Evolutionary conservation across 805 yeast species (phyloP), one percentile per base, ranked within the genome.

Genomic region (Yamadazyma scolyti): DNA sequence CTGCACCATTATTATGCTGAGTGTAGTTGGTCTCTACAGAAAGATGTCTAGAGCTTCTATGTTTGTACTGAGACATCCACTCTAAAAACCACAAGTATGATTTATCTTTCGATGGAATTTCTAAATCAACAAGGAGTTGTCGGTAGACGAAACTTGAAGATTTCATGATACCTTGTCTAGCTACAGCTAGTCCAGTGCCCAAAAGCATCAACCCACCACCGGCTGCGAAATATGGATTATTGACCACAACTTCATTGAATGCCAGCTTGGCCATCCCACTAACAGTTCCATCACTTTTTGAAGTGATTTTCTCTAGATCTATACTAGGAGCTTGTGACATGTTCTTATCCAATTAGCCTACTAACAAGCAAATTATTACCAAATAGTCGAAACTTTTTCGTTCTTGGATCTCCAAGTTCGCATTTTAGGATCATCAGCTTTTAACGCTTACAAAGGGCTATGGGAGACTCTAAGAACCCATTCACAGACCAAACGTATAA

Each of bases 141-240:
- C 95, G 73, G 54, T 89, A 86, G 5, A 85, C 53, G 25, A 93
- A 71, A 2, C 77, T 65, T 2, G 90, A 76, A 1, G 77, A 63
- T 30, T 80, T 71, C 25, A 75, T 65, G 1, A 82, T 56, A 1
- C 86, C 87, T 36, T 75, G 79, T 29, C 96, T 67, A 0, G 86
- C 78, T 6, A 87, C 46, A 0, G 96, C 95, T 20, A 93, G 58
- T 1, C 80, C 82, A 0, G 95, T 88, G n/a, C 98, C 98, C 2
- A 93, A 64, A 3, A 89, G 65, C 98, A 93, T 93, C 23, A 93
- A 65, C 0, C 98, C 98, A 47, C 97, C 96, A 49, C 98, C 98
- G 0, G 97, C 98, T 1, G 97, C 93, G 64, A 93, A 90, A 56
- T 87, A 88, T n/a, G 97, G 97, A 53, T 90, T 90, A 21, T 75